Conservation (phyloP, 148 eudicot species). For the Silene conica region DNA sequence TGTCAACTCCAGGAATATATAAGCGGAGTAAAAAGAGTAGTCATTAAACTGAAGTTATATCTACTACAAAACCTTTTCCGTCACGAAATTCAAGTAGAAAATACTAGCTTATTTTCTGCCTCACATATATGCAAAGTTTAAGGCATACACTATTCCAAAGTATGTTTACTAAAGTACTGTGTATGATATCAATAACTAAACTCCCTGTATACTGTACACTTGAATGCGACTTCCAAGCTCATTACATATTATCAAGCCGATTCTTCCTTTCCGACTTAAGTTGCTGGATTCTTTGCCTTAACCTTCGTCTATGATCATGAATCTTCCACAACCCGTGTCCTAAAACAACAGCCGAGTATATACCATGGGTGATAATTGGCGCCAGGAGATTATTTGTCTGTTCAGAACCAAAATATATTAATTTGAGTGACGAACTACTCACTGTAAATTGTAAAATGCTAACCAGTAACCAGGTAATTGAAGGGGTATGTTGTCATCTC, state of each 20-base stretch:
- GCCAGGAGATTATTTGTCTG: constrained; percentile 88
- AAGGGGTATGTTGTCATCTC: not conserved
- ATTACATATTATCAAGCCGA: constrained; percentile 11
- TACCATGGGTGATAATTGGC: constrained; percentile 90
- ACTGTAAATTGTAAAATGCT: not conserved
- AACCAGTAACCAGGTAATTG: not conserved
- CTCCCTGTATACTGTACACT: constrained; percentile 22
- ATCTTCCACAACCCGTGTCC: constrained; percentile 97
- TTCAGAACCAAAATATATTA: not conserved
- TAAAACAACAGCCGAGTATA: constrained; percentile 80
- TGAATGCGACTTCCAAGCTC: not conserved
- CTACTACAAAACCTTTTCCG: constrained; percentile 1
- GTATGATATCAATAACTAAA: not conserved
- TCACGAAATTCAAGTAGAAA: not conserved
- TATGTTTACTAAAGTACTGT: not conserved
- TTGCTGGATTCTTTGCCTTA: constrained; percentile 67
- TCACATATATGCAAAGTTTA: constrained; percentile 1
- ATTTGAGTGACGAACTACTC: not conserved
- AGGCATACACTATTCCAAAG: not conserved
- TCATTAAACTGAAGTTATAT: not conserved
- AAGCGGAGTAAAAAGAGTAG: not conserved
- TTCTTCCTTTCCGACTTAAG: constrained; percentile 49
- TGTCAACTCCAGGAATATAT: not conserved
- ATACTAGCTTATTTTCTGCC: not conserved
- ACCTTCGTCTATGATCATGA: constrained; percentile 67